Evolutionary conservation across 192 early-diverging fungal species (phyloP).

Genomic region (Lunasporangiospora selenospora): DNA sequence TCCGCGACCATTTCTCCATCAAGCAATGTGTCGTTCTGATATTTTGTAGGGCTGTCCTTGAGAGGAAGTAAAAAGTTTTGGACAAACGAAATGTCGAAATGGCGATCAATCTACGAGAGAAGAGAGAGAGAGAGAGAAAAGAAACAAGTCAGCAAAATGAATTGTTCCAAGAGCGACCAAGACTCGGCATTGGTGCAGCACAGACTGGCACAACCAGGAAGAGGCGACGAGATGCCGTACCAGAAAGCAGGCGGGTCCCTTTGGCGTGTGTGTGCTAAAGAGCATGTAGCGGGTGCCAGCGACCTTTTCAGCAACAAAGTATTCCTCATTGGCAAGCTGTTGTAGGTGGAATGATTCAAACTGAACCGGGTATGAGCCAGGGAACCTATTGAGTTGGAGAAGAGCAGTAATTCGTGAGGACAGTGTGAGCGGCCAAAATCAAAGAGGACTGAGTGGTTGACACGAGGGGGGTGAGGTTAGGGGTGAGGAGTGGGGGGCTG

Average conservation of each 20-base stretch:
- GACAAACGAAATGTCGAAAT: constrained; percentile 69
- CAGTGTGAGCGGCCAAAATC: not conserved
- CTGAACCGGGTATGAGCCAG: constrained; percentile 65
- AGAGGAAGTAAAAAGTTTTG: constrained; percentile 63
- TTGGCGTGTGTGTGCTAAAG: constrained; percentile 54
- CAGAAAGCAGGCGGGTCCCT: constrained; percentile 64
- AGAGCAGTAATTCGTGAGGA: not conserved
- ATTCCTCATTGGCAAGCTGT: constrained; percentile 59
- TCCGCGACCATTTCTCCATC: constrained; percentile 82
- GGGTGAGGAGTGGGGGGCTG: too few species aligned
- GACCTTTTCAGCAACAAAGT: constrained; percentile 67
- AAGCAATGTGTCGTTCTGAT: constrained; percentile 71
- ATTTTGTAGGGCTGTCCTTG: constrained; percentile 51
- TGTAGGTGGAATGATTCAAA: constrained; percentile 59
- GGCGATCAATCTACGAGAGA: constrained; percentile 67
- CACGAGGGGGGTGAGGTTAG: too few species aligned
- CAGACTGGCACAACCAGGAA: too few species aligned
- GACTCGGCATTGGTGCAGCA: too few species aligned
- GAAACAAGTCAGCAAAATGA: not conserved
- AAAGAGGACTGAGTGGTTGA: too few species aligned
- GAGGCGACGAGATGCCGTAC: too few species aligned
- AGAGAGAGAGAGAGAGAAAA: constrained; percentile 1
- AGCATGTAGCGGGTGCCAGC: constrained; percentile 59
- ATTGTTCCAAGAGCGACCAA: not conserved
- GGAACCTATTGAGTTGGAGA: constrained; percentile 52